A percentile compares a stretch with the other conserved stretches of the same genome.
phyloP scores from a whole-genome alignment of 1,284 basidiomycete genomes.

The Puccinia brachypodii region DNA sequence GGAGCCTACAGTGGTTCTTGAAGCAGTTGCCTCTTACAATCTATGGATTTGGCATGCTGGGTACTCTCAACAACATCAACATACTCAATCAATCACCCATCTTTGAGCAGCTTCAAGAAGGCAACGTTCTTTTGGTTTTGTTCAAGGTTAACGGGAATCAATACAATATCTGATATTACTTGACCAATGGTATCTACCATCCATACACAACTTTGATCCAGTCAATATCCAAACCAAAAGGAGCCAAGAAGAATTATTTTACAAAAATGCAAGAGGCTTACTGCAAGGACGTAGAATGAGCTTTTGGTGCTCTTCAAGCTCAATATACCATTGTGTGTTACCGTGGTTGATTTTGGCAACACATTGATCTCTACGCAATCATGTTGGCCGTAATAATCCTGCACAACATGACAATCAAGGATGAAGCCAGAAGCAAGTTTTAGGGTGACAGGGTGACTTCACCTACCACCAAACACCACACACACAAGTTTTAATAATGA shows the following conservation, averaged over 20 bases:
- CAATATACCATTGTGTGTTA: neutral
- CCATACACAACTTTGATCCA: neutral
- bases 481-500: neutral
- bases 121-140: neutral
- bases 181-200: constrained; percentile 14
- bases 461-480: neutral
- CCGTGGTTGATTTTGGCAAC: neutral
- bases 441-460: neutral
- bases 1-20: neutral
- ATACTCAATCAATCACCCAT: neutral
- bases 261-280: neutral
- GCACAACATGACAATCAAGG: constrained; percentile 34
- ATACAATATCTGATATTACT: neutral
- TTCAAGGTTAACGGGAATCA: neutral
- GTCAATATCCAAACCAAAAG: neutral
- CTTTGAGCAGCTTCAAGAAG: neutral
- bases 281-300: neutral
- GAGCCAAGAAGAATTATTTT: neutral
- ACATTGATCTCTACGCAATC: neutral
- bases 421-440: too few relatives aligned
- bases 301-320: constrained; percentile 24
- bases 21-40: neutral
- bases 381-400: constrained; percentile 35
- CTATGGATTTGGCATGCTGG: neutral
- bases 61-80: neutral